phyloP scores from a whole-genome alignment of 345 rosid species.

The Turritis glabra region DNA sequence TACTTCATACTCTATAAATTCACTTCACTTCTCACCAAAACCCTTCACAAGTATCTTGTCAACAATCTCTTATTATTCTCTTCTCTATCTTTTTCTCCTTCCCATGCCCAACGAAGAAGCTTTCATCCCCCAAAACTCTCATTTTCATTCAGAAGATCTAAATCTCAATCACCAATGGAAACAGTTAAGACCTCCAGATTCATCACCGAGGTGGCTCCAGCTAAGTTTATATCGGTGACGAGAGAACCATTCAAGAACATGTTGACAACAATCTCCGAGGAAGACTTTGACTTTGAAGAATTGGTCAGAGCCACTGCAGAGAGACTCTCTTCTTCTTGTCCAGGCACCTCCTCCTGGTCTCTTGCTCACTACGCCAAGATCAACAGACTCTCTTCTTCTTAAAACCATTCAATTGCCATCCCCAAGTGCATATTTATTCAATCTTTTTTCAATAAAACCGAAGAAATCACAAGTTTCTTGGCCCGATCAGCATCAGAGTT shows the following conservation, averaged over 20 bases:
- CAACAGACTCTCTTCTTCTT: slow-evolving; percentile 26
- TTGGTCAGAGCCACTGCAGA: slow-evolving; percentile 32
- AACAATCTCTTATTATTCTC: neutral
- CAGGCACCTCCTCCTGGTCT: slow-evolving; percentile 29
- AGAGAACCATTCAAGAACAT: slow-evolving; percentile 45
- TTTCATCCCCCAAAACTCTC: slow-evolving; percentile 14
- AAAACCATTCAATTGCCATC: neutral
- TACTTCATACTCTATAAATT: slow-evolving; percentile 21
- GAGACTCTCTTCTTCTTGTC: slow-evolving; percentile 35
- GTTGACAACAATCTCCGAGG: slow-evolving; percentile 52
- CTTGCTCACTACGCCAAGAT: slow-evolving; percentile 27
- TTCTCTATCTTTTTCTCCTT: neutral
- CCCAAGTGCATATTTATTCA: neutral
- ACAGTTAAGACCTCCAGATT: slow-evolving; percentile 37
- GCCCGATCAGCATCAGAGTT: neutral
- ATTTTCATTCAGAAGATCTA: neutral
- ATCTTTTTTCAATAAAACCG: slow-evolving; percentile 9
- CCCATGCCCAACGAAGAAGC: slow-evolving; percentile 28
- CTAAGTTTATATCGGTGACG: slow-evolving; percentile 42
- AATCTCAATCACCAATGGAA: slow-evolving; percentile 19
- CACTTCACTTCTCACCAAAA: slow-evolving; percentile 13
- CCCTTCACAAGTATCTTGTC: slow-evolving; percentile 5
- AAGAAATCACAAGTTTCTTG: slow-evolving; percentile 25
- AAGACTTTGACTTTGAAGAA: slow-evolving; percentile 44
- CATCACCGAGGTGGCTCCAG: slow-evolving; percentile 54